These are phyloP conservation scores for Dothideomycetes sp. DNA, from an alignment of 2,329 filamentous ascomycete species.

Conservation along the genomic window DNA sequence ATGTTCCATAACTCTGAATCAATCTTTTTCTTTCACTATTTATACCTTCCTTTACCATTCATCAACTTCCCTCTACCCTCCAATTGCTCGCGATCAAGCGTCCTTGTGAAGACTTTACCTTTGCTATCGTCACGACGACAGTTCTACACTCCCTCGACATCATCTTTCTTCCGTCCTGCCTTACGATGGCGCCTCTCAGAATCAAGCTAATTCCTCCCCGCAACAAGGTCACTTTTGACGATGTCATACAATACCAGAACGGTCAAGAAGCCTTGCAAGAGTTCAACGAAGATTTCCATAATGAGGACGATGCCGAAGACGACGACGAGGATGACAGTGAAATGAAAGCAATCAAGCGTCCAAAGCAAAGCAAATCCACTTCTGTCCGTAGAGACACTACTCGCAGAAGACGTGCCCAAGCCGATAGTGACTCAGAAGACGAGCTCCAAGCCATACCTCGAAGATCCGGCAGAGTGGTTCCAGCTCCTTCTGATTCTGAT, in stretches of 20 bases:
- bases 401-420: conserved; percentile 15
- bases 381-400: conserved; percentile 2
- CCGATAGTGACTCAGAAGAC: conserved; percentile 10
- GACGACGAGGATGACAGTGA: conserved; percentile 14
- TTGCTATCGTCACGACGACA: background rate
- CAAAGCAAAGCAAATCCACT: conserved; percentile 3
- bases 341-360: background rate
- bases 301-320: conserved; percentile 1
- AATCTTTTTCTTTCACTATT: background rate
- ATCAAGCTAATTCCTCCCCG: conserved; percentile 7
- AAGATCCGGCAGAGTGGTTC: conserved; percentile 2
- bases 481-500: conserved; percentile 15
- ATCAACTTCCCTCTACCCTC: background rate
- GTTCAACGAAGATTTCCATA: conserved; percentile 27
- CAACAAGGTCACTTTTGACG: conserved; percentile 36
- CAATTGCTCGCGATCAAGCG: too few species aligned
- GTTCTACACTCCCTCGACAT: background rate
- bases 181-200: background rate
- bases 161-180: background rate
- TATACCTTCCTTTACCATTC: background rate
- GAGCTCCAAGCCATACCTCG: conserved; percentile 1
- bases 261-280: conserved; percentile 38
- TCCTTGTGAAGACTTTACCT: background rate
- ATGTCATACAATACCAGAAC: conserved; percentile 37
- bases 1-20: background rate